Percentiles rank a stretch among this genome's conserved stretches.
phyloP scores from a whole-genome alignment of 208 protist genomes.

The Leishmania arabica region DNA sequence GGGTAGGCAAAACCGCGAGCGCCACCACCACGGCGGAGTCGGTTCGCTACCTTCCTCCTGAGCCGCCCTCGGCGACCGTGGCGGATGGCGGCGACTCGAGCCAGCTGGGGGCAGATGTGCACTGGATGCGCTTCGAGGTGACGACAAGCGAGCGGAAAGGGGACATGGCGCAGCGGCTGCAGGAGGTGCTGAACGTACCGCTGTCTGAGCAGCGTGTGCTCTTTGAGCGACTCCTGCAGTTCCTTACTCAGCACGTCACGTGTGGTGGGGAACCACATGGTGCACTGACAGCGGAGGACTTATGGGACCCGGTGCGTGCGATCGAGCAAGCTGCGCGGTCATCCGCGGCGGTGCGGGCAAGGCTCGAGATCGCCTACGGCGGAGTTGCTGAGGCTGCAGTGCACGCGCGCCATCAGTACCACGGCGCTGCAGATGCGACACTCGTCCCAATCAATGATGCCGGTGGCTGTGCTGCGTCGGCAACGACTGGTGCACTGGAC shows the following conservation, averaged over 20 bases:
- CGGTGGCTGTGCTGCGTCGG: conserved; percentile 7
- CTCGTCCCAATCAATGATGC: conserved; percentile 7
- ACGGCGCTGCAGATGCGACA: conserved; percentile 5
- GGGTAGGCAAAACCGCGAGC: background rate
- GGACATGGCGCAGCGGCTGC: conserved; percentile 45
- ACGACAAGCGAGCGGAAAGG: conserved; percentile 31
- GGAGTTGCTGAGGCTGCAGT: conserved; percentile 27
- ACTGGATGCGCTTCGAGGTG: conserved; percentile 41
- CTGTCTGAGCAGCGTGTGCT: conserved; percentile 17
- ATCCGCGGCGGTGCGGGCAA: conserved; percentile 15
- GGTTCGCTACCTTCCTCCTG: conserved; percentile 30
- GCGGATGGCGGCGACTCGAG: background rate
- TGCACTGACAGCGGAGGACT: background rate
- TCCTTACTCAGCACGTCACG: conserved; percentile 16
- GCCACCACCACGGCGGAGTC: conserved; percentile 17
- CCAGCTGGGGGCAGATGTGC: conserved; percentile 2
- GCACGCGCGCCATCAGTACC: conserved; percentile 24
- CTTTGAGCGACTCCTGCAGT: conserved; percentile 28
- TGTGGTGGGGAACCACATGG: background rate
- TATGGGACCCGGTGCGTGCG: conserved; percentile 34
- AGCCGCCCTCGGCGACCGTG: background rate
- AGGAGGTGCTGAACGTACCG: conserved; percentile 37
- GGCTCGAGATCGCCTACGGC: conserved; percentile 33
- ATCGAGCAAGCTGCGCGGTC: conserved; percentile 25
- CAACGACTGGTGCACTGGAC: background rate